Base-by-base conservation (phyloP, 805 yeast species). In the Wickerhamiella galacta region DNA sequence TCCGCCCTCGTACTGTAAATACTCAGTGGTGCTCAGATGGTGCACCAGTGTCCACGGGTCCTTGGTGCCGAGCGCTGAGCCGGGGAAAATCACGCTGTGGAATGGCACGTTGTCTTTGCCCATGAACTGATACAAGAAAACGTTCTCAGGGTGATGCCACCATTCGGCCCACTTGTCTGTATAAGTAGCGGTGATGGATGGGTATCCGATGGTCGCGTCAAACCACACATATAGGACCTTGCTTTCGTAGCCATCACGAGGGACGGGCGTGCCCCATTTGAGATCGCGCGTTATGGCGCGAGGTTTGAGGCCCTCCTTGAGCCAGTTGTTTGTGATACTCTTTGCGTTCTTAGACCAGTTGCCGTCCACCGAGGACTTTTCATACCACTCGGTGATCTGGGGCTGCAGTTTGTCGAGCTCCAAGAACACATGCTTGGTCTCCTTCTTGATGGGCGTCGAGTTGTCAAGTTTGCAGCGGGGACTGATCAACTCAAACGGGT, bases 21-120 rank as follows among this genome's bases (percentile, higher is more conserved):
- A 90, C 60, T 87, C 99, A 9, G 99, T 90, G 29, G 98, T 85
- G 53, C 74, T 79, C 45, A 90, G 60, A 56, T 85, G 94, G 50
- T 82, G 80, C 45, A 85, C 65, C 70, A 71, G 75, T 38, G 95
- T 83, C 96, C 96, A 90, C 30, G 64, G 49, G 36, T 87, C 87
- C 14, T 66, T 58, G 12, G 98, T 85, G 55, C 96, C 99, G 28
- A 90, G 60, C 58, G 75, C 77, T 18, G 93, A 61, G 27, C 92
- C 75, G 39, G 99, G 99, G 82, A 87, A 90, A 36, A 90, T 93
- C 36, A 90, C 98, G 1, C 95, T 78, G 54, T 90, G 99, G 81
- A 90, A 90, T 20, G 96, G 95, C 48, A 85, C 95, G 52, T 90
- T 90, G 58, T 90, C 99, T 57, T 90, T 90, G 58, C 99, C 99